Evolutionary conservation across 805 yeast genomes (phyloP).

Genomic region (Maudiozyma bulderi): DNA sequence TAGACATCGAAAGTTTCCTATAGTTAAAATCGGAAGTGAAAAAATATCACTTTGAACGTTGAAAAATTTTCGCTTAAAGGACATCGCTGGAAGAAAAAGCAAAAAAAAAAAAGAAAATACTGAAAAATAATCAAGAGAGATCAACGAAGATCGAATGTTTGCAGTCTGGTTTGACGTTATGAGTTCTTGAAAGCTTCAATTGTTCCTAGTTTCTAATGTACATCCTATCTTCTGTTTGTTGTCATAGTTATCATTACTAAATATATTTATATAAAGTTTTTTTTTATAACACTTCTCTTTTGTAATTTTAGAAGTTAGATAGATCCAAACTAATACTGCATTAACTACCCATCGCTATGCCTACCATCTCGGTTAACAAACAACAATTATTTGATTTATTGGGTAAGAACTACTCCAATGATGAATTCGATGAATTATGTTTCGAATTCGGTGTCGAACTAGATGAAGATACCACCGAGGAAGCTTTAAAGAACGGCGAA

Average conservation of each 20-base stretch:
- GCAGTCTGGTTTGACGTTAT: too few species aligned
- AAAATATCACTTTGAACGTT: conserved; percentile 1
- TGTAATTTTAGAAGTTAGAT: too few species aligned
- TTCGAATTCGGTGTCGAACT: conserved; percentile 96
- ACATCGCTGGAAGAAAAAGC: not conserved
- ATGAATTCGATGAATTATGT: conserved; percentile 94
- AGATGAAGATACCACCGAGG: conserved; percentile 90
- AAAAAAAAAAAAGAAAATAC: not conserved
- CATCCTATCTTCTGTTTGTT: too few species aligned
- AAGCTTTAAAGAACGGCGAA: conserved; percentile 35
- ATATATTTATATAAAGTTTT: too few species aligned
- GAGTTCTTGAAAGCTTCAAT: too few species aligned
- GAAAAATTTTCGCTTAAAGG: conserved; percentile 1
- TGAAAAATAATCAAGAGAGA: not conserved
- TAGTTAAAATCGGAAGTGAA: not conserved
- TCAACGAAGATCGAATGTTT: not conserved
- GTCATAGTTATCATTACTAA: too few species aligned
- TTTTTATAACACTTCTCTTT: too few species aligned
- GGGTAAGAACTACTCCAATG: conserved; percentile 62
- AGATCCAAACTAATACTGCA: too few species aligned
- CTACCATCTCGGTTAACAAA: conserved; percentile 93
- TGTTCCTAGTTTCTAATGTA: too few species aligned
- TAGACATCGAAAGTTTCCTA: not conserved
- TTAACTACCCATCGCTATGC: conserved; percentile 47
- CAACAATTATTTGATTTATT: conserved; percentile 78